Evolutionary conservation across 345 rosid genomes (phyloP).

Genomic region (Euclidium syriacum): DNA sequence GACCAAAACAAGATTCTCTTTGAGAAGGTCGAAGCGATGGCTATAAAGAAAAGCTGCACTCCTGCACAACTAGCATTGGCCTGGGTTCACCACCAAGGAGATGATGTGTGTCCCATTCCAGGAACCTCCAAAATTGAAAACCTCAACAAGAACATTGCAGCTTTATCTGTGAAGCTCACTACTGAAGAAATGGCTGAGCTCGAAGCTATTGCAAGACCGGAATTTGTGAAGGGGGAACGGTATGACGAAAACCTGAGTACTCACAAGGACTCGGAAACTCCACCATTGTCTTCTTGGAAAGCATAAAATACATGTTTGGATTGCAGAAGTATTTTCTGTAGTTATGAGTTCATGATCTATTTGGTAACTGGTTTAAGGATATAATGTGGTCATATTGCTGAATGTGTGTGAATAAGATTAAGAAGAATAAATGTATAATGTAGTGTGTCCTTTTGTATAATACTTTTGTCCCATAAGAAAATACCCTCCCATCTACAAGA

Average conservation of each 20-base stretch:
- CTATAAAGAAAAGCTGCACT: conserved; percentile 50
- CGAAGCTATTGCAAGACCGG: conserved; percentile 38
- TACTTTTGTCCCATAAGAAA: too few relatives aligned
- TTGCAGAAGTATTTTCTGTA: background rate
- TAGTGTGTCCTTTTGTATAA: too few relatives aligned
- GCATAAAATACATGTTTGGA: background rate
- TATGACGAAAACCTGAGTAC: conserved; percentile 7
- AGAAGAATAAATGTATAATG: too few relatives aligned
- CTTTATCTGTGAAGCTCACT: conserved; percentile 51
- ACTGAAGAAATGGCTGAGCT: conserved; percentile 55
- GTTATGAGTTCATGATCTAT: background rate
- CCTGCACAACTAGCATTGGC: conserved; percentile 64
- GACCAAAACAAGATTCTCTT: conserved; percentile 44
- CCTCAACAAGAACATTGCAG: conserved; percentile 52
- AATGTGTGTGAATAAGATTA: background rate
- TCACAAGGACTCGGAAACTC: conserved; percentile 40
- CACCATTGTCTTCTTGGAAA: conserved; percentile 58
- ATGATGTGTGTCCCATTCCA: conserved; percentile 60
- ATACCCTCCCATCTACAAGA: too few relatives aligned
- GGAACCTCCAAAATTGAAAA: conserved; percentile 60
- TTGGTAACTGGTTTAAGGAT: too few relatives aligned
- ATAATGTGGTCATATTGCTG: background rate
- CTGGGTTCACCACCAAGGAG: conserved; percentile 66
- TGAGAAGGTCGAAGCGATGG: conserved; percentile 43
- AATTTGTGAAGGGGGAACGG: conserved; percentile 41